Evolutionary conservation across 805 yeast species (phyloP), one percentile per base, ranked within the genome.

Genomic region (Nakazawaea peltata): DNA sequence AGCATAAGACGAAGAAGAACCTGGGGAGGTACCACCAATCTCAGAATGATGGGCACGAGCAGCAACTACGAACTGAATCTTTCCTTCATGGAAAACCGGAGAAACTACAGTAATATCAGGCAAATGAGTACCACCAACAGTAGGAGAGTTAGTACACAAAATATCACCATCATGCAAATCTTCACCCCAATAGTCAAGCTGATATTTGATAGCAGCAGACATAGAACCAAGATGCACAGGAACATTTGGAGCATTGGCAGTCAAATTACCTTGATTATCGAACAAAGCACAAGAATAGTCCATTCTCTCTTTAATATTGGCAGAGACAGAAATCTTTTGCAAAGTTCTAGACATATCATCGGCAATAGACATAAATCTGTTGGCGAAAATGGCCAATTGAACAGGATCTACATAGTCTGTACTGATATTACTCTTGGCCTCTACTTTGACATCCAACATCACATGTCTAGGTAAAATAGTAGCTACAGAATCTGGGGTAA

Each of bases 21-120:
- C 70, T 5, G 70, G 67, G 28, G 66, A 49, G 30, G 64, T 59
- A 4, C 65, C 59, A 10, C 70, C 70, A 37, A 65, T 64, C 40
- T 65, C 70, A 13, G 70, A 66, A 45, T 65, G 71, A 47, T 65
- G 71, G 3, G 69, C 70, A 31, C 70, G 45, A 1, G 67, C 56
- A n/a, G 71, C 70, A 1, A 64, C 61, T 58, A 65, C 65, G 43
- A 62, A 63, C 14, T 61, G 49, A 4, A 59, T 56, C 15, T 55
- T 46, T 36, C 39, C 55, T 17, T 57, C 51, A 26, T 54, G 42
- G 27, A 57, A 47, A 2, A 65, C 67, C 1, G 71, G 71, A 2
- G 69, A 60, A n/a, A 64, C 61, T 14, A 65, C 69, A 2, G 70
- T 65, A 37, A 65, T 62, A 44, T 52, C 57, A 7, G 55, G 57